These are phyloP conservation scores for Phaseolus coccineus DNA, from an alignment of 331 rosid species.

Conservation along the genomic window DNA sequence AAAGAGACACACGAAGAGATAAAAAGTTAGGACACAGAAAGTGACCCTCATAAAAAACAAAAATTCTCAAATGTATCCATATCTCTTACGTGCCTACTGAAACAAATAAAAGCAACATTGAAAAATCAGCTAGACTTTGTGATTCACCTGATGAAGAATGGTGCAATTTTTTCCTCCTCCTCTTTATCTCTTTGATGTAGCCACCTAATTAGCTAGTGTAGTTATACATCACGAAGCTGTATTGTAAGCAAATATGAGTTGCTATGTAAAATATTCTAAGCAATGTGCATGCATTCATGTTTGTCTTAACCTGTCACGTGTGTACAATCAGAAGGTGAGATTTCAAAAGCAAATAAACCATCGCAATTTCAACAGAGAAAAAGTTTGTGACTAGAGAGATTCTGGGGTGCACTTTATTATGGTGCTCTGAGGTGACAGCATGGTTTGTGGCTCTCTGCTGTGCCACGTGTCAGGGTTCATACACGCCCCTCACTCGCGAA, in stretches of 20 bases:
- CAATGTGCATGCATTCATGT: slow-evolving; percentile 37
- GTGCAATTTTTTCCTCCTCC: background rate
- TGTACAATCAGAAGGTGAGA: slow-evolving; percentile 49
- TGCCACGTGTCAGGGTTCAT: slow-evolving; percentile 45
- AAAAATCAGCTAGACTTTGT: slow-evolving; percentile 17
- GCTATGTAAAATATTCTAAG: slow-evolving; percentile 23
- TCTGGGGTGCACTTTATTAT: slow-evolving; percentile 41
- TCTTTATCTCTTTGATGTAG: slow-evolving; percentile 1
- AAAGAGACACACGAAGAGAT: background rate
- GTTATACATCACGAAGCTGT: background rate
- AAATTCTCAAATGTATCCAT: background rate
- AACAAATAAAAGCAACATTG: slow-evolving; percentile 1
- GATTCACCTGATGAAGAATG: slow-evolving; percentile 42
- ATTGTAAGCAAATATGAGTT: slow-evolving; percentile 2
- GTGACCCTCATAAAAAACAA: slow-evolving; percentile 19
- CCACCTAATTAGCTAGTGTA: slow-evolving; percentile 30
- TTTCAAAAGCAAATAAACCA: slow-evolving; percentile 20
- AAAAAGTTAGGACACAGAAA: background rate
- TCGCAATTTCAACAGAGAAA: slow-evolving; percentile 2
- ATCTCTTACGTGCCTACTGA: slow-evolving; percentile 36
- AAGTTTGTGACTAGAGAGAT: slow-evolving; percentile 31
- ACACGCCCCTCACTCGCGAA: slow-evolving; percentile 31
- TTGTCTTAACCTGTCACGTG: slow-evolving; percentile 70
- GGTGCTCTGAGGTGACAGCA: slow-evolving; percentile 33
- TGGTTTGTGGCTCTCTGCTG: slow-evolving; percentile 33